Conservation (phyloP, 129 eudicot genomes). For the Chrysanthemum lavandulifolium region DNA sequence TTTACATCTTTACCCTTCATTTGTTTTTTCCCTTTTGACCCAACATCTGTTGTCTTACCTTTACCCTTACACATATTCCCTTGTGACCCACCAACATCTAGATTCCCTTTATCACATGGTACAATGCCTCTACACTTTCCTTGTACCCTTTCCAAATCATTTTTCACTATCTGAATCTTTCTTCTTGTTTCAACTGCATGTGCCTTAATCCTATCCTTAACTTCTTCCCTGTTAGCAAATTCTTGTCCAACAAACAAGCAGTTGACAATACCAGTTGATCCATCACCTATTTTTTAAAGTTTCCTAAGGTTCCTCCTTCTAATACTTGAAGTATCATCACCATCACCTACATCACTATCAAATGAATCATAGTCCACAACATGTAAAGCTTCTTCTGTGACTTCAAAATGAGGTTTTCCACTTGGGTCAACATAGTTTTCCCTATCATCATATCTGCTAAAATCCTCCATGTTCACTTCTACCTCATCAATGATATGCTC, state of each 20-base stretch:
- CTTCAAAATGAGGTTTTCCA: no score
- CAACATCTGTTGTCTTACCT: not conserved
- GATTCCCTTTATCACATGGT: not conserved
- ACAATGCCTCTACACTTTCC: not conserved
- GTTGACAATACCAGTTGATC: not conserved
- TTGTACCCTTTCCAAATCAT: not conserved
- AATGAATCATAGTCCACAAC: not conserved
- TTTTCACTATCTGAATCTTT: no score
- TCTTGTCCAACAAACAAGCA: not conserved
- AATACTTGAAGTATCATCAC: no score
- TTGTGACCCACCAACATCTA: not conserved
- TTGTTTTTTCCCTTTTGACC: not conserved
- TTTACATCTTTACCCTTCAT: not conserved
- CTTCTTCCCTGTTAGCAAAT: not conserved
- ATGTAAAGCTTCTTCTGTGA: no score
- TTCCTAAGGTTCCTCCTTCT: not conserved
- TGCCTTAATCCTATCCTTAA: not conserved
- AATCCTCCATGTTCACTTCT: no score
- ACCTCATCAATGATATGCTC: no score
- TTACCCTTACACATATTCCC: no score
- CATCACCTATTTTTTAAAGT: not conserved
- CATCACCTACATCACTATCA: not conserved
- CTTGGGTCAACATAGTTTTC: no score
- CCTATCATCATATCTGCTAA: no score
- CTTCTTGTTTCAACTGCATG: not conserved